Conservation (phyloP, 2,329 filamentous ascomycete genomes). For the Diplodia corticola region DNA sequence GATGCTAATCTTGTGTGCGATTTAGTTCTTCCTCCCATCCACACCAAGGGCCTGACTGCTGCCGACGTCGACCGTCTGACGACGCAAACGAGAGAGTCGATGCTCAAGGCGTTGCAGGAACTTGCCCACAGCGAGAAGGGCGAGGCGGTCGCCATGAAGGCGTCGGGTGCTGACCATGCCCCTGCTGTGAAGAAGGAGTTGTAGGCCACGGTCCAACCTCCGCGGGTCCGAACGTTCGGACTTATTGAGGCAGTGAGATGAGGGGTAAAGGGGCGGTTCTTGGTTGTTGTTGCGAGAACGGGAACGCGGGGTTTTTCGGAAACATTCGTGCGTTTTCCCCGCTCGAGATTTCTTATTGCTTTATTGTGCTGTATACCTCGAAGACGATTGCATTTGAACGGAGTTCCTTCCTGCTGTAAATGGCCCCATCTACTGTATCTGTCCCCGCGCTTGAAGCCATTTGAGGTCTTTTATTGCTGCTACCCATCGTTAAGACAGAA, state of each 20-base stretch:
- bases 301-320: not conserved
- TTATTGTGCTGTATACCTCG: constrained; percentile 7
- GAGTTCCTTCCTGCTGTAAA: not conserved
- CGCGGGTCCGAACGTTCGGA: too few species aligned
- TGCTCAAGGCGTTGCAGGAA: constrained; percentile 40
- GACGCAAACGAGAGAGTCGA: constrained; percentile 36
- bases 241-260: not conserved
- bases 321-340: not conserved
- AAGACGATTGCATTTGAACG: not conserved
- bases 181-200: constrained; percentile 20
- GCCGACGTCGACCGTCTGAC: constrained; percentile 39
- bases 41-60: constrained; percentile 36
- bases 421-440: too few species aligned
- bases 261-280: not conserved
- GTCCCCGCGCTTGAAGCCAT: too few species aligned
- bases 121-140: constrained; percentile 32
- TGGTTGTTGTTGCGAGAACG: not conserved
- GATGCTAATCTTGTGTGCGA: not conserved
- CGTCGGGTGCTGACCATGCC: not conserved
- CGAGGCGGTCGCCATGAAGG: constrained; percentile 15
- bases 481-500: too few species aligned
- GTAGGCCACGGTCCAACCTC: not conserved
- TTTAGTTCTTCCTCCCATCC: constrained; percentile 37
- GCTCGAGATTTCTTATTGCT: not conserved
- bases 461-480: too few species aligned